Evolutionary conservation across 306 rosid genomes (phyloP), one percentile per base, ranked within the genome.

Genomic region (Astragalus membranaceus): DNA sequence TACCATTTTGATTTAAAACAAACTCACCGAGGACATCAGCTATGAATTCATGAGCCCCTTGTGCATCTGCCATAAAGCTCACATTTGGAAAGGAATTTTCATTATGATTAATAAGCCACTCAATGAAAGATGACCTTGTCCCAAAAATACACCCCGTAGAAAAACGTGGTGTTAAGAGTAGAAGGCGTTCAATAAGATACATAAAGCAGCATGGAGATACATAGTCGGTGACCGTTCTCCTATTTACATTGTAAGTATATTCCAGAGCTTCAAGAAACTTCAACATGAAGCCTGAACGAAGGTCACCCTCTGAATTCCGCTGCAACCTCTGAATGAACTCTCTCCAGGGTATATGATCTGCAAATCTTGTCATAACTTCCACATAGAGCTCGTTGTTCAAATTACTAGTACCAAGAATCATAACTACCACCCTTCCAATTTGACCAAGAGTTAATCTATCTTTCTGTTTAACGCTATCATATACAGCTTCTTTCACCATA

Each of bases 341-440:
- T 53, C 59, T 54, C 97, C 97, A 91, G 10, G 75, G 80, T 39
- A 8, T 0, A 43, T 53, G 53, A 11, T 48, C 64, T 26, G 73
- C 52, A 39, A 83, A 47, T 52, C 63, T 73, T 6, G 33, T 13
- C 63, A 72, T 16, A 68, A 83, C 50, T 39, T 36, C 37, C 17
- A 5, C 30, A 13, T 2, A 69, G 0, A 85, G 35, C 6, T 85
- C 80, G 56, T 13, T 7, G 17, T 69, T 39, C 1, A 63, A 64
- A 54, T 60, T 70, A 32, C 82, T 47, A 1, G 73, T 71, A 61
- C 92, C 89, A 13, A 91, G 84, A 78, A 86, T 55, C 69, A 69
- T 53, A 75, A 74, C 79, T 3, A 69, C 80, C 11, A 80, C 74
- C 58, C 72, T 68, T 76, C 97, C 95, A 58, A 91, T 76, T 80